Evolutionary conservation across 192 early-diverging fungal species (phyloP), one percentile per base, ranked within the genome.

Genomic region (Coemansia sp.): DNA sequence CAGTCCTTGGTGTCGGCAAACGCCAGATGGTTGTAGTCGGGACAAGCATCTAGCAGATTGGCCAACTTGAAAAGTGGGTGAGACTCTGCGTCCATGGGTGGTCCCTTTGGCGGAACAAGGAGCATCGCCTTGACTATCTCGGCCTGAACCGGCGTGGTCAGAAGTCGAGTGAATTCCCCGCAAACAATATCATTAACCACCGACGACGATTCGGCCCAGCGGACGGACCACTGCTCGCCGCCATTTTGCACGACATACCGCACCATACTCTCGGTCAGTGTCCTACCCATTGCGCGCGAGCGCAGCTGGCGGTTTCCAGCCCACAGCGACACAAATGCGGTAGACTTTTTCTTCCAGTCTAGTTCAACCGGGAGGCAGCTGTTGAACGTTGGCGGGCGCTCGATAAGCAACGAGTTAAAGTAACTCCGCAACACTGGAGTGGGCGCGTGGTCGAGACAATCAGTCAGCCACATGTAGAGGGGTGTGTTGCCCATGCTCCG

Each of bases 381-480:
- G 58, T 61, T 40, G 39, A 82, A 82, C 3, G 30, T 66, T 9
- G 79, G 70, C 20, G 70, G n/a, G 7, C 38, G 41, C 12, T 22
- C 15, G 1, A 35, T 38, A n/a, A 82, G 35, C 15, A 69, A 35
- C 4, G 37, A 13, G 2, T 52, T 64, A 68, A 76, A 82, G 62
- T 73, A 82, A 29, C 13, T 11, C 38, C 30, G 43, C 62, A 70
- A 59, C 50, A 76, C 32, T 2, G 30, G 24, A 30, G 30, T 22
- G 13, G 79, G 74, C 34, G 79, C 70, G 3, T 52, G 30, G 47
- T 76, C 71, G 5, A 76, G 56, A 45, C 67, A 72, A 52, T 82
- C 79, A 0, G 74, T 73, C 43, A 82, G 62, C 79, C 79, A 82
- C 68, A 69, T 73, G 50, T 82, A 59, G 32, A 82, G 76, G 7